Evolutionary conservation across 148 eudicot genomes (phyloP).

Genomic region (Vaccinium darrowii): DNA sequence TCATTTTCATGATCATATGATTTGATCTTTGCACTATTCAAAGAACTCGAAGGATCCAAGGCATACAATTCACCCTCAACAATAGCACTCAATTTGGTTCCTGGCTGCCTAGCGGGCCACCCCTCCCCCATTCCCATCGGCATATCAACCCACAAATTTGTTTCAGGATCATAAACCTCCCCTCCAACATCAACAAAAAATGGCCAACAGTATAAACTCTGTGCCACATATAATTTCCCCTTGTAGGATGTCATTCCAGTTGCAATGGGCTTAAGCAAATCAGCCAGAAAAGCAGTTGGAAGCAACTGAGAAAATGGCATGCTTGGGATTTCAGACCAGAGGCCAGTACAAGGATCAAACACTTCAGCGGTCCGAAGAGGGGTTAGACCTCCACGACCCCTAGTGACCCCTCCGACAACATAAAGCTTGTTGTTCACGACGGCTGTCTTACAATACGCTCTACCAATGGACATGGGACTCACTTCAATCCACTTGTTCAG

Average conservation of each 20-base stretch:
- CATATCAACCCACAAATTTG: slow-evolving; percentile 90
- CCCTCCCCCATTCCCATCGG: slow-evolving; percentile 98
- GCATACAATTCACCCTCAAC: slow-evolving; percentile 82
- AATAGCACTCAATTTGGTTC: slow-evolving; percentile 76
- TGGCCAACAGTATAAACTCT: slow-evolving; percentile 95
- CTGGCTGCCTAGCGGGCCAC: slow-evolving; percentile 99
- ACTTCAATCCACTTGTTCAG: slow-evolving; percentile 71
- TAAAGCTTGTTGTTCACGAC: slow-evolving; percentile 74
- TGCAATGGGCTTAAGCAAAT: slow-evolving; percentile 90
- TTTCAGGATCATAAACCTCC: slow-evolving; percentile 88
- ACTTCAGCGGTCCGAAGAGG: slow-evolving; percentile 96
- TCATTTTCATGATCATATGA: slow-evolving; percentile 71
- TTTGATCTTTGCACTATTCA: slow-evolving; percentile 72
- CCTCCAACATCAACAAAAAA: slow-evolving; percentile 98
- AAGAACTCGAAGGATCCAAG: slow-evolving; percentile 70
- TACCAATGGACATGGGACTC: slow-evolving; percentile 59
- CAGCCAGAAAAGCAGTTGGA: slow-evolving; percentile 88
- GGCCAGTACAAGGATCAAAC: slow-evolving; percentile 64
- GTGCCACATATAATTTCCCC: slow-evolving; percentile 87
- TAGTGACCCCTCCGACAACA: slow-evolving; percentile 90
- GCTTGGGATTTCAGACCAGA: slow-evolving; percentile 79
- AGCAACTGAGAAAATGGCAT: slow-evolving; percentile 92
- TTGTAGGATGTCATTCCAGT: slow-evolving; percentile 86
- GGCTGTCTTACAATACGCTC: slow-evolving; percentile 90
- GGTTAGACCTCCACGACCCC: slow-evolving; percentile 61